Conservation (phyloP, 805 yeast species). For the Komagataella mondaviorum region DNA sequence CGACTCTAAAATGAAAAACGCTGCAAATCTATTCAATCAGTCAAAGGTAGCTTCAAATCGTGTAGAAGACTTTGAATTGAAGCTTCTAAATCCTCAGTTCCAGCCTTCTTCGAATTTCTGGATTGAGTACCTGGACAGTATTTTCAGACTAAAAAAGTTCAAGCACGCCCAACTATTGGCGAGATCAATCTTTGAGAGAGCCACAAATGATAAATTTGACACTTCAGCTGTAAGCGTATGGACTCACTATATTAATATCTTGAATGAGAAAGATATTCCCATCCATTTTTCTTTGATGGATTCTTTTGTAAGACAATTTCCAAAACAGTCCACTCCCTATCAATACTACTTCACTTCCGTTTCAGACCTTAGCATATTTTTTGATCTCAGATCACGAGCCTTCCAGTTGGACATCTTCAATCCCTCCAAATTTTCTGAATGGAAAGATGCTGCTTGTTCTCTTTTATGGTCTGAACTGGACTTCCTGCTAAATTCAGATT, state of each 20-base stretch:
- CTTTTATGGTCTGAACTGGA: not conserved
- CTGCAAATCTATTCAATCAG: constrained; percentile 17
- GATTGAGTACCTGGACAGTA: constrained; percentile 6
- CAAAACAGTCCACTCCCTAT: constrained; percentile 1
- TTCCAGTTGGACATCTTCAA: not conserved
- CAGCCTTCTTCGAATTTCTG: constrained; percentile 9
- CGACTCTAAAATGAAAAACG: constrained; percentile 20
- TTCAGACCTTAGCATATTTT: not conserved
- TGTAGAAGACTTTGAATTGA: constrained; percentile 23
- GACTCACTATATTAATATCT: constrained; percentile 14
- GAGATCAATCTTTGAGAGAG: constrained; percentile 18
- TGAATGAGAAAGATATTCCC: constrained; percentile 2
- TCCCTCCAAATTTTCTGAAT: not conserved
- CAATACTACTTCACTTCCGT: not conserved
- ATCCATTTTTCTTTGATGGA: constrained; percentile 1
- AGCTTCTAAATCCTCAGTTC: constrained; percentile 3
- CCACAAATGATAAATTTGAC: constrained; percentile 6
- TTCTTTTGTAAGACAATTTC: not conserved
- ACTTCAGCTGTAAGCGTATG: constrained; percentile 13
- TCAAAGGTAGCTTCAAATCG: constrained; percentile 16
- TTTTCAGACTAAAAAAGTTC: constrained; percentile 4
- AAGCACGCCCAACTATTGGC: constrained; percentile 4
- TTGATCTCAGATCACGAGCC: not conserved
- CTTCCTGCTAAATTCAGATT: not conserved
- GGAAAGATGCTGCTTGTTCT: not conserved